Conservation (phyloP, 129 eudicot species). For the Daucus carota region DH1_v3.0 NC_030382.2:52330501-52331000, state of each 20-base stretch:
- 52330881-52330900: no score
- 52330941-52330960: no score
- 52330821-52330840: no score
- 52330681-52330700: slow-evolving; percentile 5
- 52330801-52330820: no score
- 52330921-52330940: no score
- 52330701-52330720: not conserved
- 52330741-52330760: not conserved
- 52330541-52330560: not conserved
- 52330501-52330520: not conserved
- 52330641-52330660: slow-evolving; percentile 85
- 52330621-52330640: slow-evolving; percentile 80
- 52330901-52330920: no score
- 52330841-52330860: no score
- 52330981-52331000: no score
- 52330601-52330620: slow-evolving; percentile 83
- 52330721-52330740: not conserved
- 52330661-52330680: slow-evolving; percentile 89
- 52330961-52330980: no score
- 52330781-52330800: not conserved
- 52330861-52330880: no score
- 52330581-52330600: not conserved
- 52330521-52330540: not conserved
- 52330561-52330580: slow-evolving; percentile 10
- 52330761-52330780: not conserved